A percentile compares a stretch with the other conserved stretches of the same genome.
These are phyloP conservation scores for Ophiostoma triangulosporum DNA, from an alignment of 2,329 filamentous ascomycete genomes.

Conservation along the genomic window DNA sequence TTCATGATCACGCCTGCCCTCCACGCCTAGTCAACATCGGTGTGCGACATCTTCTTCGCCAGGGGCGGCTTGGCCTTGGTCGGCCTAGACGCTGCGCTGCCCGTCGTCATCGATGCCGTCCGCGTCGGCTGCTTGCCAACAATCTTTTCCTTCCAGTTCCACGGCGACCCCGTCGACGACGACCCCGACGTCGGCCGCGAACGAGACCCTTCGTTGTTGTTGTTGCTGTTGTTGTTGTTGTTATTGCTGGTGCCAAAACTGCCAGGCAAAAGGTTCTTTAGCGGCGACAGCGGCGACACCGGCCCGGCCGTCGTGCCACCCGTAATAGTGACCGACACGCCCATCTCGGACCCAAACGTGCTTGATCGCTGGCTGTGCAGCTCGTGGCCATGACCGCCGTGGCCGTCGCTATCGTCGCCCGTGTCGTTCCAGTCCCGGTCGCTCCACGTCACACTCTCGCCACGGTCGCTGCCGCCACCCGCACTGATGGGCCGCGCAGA, in stretches of 20 bases:
- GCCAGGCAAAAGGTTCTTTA: neutral
- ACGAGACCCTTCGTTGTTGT: neutral
- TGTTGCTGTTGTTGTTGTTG: neutral
- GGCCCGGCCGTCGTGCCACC: conserved; percentile 9
- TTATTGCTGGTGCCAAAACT: neutral
- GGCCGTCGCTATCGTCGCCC: conserved; percentile 29
- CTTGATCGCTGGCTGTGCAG: neutral
- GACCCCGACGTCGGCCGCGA: neutral
- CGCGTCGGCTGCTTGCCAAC: conserved; percentile 3
- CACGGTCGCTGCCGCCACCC: conserved; percentile 16
- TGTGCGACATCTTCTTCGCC: neutral
- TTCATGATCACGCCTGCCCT: too few relatives aligned
- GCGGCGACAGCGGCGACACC: conserved; percentile 3
- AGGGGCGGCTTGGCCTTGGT: neutral
- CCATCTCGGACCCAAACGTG: conserved; percentile 6
- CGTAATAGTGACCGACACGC: conserved; percentile 4
- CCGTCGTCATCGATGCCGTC: neutral
- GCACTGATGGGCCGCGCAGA: neutral
- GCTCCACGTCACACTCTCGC: conserved; percentile 51
- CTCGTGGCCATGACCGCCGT: neutral
- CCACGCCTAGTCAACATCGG: neutral
- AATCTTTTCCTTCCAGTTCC: conserved; percentile 9
- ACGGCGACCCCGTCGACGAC: neutral
- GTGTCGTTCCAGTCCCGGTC: conserved; percentile 50
- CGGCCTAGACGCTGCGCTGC: neutral